phyloP scores from a whole-genome alignment of 345 rosid genomes.

The Theobroma cacao region DNA sequence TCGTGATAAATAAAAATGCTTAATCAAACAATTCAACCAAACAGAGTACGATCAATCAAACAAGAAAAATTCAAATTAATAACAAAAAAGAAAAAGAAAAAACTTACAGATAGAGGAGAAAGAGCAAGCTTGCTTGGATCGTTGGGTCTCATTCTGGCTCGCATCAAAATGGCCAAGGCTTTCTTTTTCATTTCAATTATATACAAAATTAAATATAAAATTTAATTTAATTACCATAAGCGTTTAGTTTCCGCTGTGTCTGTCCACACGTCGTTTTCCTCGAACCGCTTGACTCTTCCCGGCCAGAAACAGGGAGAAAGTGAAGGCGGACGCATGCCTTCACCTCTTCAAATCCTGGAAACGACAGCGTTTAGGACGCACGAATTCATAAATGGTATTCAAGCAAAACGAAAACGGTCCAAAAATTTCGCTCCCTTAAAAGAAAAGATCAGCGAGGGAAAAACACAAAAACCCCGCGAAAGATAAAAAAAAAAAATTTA shows the following conservation, averaged over 20 bases:
- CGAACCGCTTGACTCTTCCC: neutral
- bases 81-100: neutral
- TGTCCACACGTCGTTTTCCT: constrained; percentile 10
- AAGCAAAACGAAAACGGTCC: too few relatives aligned
- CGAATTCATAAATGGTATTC: too few relatives aligned
- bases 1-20: neutral
- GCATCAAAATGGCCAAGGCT: constrained; percentile 60
- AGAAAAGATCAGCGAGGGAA: too few relatives aligned
- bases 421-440: too few relatives aligned
- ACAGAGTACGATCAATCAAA: neutral
- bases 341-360: neutral
- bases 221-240: neutral
- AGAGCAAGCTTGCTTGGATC: constrained; percentile 41
- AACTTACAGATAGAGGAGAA: constrained; percentile 54
- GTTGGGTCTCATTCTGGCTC: constrained; percentile 66
- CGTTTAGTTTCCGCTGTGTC: neutral
- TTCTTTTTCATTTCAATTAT: constrained; percentile 64
- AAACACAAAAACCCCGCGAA: too few relatives aligned
- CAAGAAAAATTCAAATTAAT: too few relatives aligned
- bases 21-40: neutral
- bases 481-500: too few relatives aligned
- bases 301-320: neutral
- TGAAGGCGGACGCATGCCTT: neutral
- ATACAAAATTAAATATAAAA: neutral
- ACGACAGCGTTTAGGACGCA: neutral